Conservation (phyloP, 345 rosid species). For the Aurinia saxatilis region DNA sequence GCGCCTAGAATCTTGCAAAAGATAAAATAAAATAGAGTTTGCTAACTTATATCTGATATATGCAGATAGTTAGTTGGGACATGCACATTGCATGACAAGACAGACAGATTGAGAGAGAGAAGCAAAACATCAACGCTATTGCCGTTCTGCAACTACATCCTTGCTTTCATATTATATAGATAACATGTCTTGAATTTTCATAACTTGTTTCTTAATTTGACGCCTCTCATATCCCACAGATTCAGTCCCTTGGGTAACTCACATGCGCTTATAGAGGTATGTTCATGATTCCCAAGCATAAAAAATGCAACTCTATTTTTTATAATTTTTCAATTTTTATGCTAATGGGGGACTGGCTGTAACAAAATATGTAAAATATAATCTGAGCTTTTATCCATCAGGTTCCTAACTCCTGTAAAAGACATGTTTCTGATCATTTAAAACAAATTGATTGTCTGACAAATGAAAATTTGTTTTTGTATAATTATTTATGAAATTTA, state of each 20-base stretch:
- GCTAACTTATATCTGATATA: neutral
- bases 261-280: slow-evolving; percentile 24
- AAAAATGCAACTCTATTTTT: neutral
- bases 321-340: neutral
- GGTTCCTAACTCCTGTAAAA: neutral
- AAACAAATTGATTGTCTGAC: neutral
- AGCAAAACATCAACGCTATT: slow-evolving; percentile 28
- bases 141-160: slow-evolving; percentile 21
- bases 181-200: slow-evolving; percentile 8
- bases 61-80: slow-evolving; percentile 18
- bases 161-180: slow-evolving; percentile 11
- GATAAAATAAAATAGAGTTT: neutral
- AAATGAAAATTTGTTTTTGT: neutral
- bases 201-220: slow-evolving; percentile 21
- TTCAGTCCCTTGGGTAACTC: neutral
- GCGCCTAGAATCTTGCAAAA: slow-evolving; percentile 2
- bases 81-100: slow-evolving; percentile 25
- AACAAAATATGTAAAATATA: neutral
- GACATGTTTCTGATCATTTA: slow-evolving; percentile 9
- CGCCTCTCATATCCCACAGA: neutral
- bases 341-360: neutral
- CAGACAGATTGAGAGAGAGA: slow-evolving; percentile 26
- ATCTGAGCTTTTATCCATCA: neutral
- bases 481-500: neutral
- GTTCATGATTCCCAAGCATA: neutral